Percentiles rank a stretch among this genome's conserved stretches.
These are phyloP conservation scores for Cyberlindnera amylophila DNA, from an alignment of 805 yeast genomes.

Conservation along the genomic window DNA sequence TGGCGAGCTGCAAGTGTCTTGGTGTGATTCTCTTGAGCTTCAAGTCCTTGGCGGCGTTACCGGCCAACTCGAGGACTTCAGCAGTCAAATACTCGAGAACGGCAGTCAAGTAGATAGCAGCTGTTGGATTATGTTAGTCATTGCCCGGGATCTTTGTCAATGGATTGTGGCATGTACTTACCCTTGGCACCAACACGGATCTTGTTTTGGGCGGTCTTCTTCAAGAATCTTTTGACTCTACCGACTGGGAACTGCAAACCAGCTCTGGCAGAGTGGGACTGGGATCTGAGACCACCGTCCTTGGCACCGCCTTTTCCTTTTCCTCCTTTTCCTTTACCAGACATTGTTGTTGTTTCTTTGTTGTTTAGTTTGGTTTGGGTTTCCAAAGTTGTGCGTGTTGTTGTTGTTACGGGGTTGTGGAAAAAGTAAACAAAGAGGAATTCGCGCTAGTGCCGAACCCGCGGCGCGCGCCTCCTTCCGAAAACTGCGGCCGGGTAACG, in stretches of 20 bases:
- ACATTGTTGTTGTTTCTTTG: constrained; percentile 44
- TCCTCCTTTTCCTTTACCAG: constrained; percentile 96
- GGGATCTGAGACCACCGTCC: constrained; percentile 57
- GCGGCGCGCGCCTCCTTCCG: background rate
- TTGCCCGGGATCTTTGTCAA: background rate
- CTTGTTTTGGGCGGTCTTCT: constrained; percentile 82
- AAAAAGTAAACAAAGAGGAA: constrained; percentile 16
- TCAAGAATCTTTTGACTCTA: constrained; percentile 94
- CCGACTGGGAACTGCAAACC: constrained; percentile 98
- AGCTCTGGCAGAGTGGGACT: constrained; percentile 91
- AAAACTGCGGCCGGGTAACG: background rate
- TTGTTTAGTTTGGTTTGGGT: background rate
- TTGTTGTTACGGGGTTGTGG: constrained; percentile 10
- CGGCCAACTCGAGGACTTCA: constrained; percentile 95
- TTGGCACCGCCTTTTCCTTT: constrained; percentile 92
- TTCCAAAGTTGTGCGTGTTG: constrained; percentile 1
- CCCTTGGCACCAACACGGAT: constrained; percentile 77
- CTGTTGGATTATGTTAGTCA: constrained; percentile 26
- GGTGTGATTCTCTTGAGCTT: constrained; percentile 97
- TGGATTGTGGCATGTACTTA: constrained; percentile 13
- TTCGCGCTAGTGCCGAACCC: constrained; percentile 9
- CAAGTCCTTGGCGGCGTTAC: constrained; percentile 95
- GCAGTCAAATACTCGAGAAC: constrained; percentile 95
- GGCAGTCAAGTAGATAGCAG: constrained; percentile 94
- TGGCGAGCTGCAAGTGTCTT: constrained; percentile 93